These are phyloP conservation scores for Diplodia sapinea DNA, from an alignment of 2,329 filamentous ascomycete genomes.

Conservation along the genomic window DNA sequence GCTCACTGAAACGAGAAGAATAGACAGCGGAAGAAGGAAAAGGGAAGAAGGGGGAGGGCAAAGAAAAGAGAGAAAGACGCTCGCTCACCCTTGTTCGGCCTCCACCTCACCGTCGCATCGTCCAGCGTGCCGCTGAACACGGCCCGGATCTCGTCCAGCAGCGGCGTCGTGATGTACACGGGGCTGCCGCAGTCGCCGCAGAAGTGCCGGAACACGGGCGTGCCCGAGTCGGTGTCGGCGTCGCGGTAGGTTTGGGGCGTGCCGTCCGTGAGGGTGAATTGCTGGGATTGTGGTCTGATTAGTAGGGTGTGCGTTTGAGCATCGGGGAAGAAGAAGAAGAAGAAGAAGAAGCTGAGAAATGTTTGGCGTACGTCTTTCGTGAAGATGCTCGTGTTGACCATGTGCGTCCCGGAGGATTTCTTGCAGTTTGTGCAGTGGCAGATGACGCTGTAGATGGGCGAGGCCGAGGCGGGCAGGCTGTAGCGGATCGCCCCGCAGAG, in stretches of 20 bases:
- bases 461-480: neutral
- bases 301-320: too few relatives aligned
- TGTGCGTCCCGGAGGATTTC: constrained; percentile 4
- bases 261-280: constrained; percentile 4
- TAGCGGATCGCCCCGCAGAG: constrained; percentile 20
- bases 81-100: constrained; percentile 26
- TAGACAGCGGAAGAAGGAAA: too few relatives aligned
- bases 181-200: constrained; percentile 25
- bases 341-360: neutral
- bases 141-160: neutral
- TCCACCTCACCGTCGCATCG: constrained; percentile 3
- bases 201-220: constrained; percentile 17
- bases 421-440: constrained; percentile 30
- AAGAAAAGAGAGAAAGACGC: neutral
- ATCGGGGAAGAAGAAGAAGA: too few relatives aligned
- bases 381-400: constrained; percentile 14
- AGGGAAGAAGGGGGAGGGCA: too few relatives aligned
- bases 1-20: neutral
- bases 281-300: neutral
- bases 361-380: neutral
- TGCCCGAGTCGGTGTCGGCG: constrained; percentile 20
- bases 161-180: neutral
- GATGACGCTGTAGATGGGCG: constrained; percentile 29
- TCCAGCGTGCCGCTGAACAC: constrained; percentile 13
- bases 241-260: constrained; percentile 13